phyloP scores from a whole-genome alignment of 176 grass and related monocot species.

The Hyparrhenia diplandra region DNA sequence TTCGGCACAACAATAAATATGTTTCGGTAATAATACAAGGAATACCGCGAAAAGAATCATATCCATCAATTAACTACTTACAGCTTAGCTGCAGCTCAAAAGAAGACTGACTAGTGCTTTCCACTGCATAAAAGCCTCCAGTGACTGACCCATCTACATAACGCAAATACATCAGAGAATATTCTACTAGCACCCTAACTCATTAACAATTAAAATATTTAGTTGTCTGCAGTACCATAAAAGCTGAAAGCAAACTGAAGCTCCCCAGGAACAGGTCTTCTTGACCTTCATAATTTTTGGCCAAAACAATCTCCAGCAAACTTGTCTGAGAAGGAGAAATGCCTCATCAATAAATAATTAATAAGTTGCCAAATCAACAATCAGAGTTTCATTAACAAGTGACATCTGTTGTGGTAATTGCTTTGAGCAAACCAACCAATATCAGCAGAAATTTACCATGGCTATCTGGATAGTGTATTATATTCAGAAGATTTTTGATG shows the following conservation, averaged over 20 bases:
- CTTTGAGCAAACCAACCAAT: neutral
- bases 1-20: neutral
- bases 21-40: neutral
- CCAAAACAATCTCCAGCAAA: constrained; percentile 68
- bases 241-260: constrained; percentile 80
- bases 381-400: neutral
- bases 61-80: constrained; percentile 41
- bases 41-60: neutral
- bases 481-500: neutral
- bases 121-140: constrained; percentile 90
- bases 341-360: constrained; percentile 28
- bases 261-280: constrained; percentile 81
- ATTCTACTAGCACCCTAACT: neutral
- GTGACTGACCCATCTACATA: constrained; percentile 80
- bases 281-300: constrained; percentile 55
- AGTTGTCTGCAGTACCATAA: constrained; percentile 61
- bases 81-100: constrained; percentile 78
- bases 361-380: neutral
- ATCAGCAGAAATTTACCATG: neutral
- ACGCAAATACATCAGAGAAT: constrained; percentile 16
- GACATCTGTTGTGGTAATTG: neutral
- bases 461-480: constrained; percentile 18
- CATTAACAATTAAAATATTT: neutral
- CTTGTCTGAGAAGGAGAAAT: constrained; percentile 54
- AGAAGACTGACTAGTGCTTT: constrained; percentile 85